phyloP scores from a whole-genome alignment of 2,329 filamentous ascomycete species.

The Coniochaeta prunicola region DNA sequence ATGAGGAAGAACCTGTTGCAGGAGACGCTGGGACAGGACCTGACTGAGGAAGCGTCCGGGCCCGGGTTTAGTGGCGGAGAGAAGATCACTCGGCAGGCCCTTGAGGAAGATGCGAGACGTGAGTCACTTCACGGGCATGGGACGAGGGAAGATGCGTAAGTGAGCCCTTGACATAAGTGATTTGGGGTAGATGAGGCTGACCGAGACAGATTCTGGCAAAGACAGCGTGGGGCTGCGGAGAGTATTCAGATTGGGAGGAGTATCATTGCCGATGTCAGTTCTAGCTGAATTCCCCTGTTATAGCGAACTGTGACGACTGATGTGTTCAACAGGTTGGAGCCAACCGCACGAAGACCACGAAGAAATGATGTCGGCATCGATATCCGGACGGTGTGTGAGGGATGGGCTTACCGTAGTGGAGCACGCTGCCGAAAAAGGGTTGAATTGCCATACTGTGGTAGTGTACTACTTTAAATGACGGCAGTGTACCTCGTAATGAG shows the following conservation, averaged over 20 bases:
- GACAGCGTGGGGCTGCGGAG: constrained; percentile 50
- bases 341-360: constrained; percentile 8
- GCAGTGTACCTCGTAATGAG: neutral
- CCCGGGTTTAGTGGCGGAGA: constrained; percentile 45
- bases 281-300: neutral
- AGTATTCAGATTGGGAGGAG: constrained; percentile 48
- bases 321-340: constrained; percentile 4
- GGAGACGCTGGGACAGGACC: constrained; percentile 57
- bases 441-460: neutral
- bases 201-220: constrained; percentile 48
- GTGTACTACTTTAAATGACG: neutral
- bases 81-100: constrained; percentile 54
- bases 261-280: constrained; percentile 41
- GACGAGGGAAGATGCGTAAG: constrained; percentile 44
- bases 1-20: constrained; percentile 75
- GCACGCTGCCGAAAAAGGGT: neutral
- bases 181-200: constrained; percentile 12
- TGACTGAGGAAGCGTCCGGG: constrained; percentile 38
- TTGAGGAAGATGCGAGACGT: constrained; percentile 57
- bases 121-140: constrained; percentile 41
- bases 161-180: neutral
- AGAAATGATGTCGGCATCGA: neutral
- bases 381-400: neutral
- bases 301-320: neutral
- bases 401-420: neutral